A percentile compares a stretch with the other conserved stretches of the same genome.
These are phyloP conservation scores for Pythium pyrilobum DNA, from an alignment of 352 stramenopile species.

Conservation along the genomic window DNA sequence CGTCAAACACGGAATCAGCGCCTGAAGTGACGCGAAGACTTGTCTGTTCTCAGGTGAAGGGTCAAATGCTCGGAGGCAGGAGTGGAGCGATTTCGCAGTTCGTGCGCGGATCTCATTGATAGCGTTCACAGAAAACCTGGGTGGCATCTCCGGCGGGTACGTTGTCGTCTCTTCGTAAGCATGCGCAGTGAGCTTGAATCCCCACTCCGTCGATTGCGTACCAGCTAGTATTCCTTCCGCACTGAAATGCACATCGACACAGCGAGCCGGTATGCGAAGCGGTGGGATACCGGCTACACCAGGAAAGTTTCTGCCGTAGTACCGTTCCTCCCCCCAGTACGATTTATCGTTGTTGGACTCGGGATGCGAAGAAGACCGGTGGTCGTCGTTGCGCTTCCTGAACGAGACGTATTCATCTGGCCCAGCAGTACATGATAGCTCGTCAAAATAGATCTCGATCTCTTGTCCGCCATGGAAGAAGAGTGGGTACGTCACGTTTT, in stretches of 20 bases:
- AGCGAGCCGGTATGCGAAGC: slow-evolving; percentile 55
- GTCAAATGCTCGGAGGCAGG: neutral
- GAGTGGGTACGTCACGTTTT: slow-evolving; percentile 58
- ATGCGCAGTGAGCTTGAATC: slow-evolving; percentile 74
- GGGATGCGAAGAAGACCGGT: slow-evolving; percentile 5
- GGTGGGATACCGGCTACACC: slow-evolving; percentile 46
- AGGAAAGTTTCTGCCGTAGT: slow-evolving; percentile 67
- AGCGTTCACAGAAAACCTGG: slow-evolving; percentile 29
- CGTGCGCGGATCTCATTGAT: slow-evolving; percentile 53
- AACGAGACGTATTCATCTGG: slow-evolving; percentile 85
- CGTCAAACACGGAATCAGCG: slow-evolving; percentile 23
- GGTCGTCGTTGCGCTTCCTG: slow-evolving; percentile 31
- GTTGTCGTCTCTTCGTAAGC: slow-evolving; percentile 48
- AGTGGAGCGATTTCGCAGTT: slow-evolving; percentile 45
- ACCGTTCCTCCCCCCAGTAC: slow-evolving; percentile 72
- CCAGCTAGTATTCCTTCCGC: slow-evolving; percentile 46
- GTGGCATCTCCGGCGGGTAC: slow-evolving; percentile 51
- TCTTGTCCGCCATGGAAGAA: slow-evolving; percentile 58
- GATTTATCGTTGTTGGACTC: slow-evolving; percentile 19
- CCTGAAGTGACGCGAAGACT: neutral
- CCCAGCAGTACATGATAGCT: slow-evolving; percentile 54
- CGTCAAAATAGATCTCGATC: slow-evolving; percentile 83
- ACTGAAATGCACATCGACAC: slow-evolving; percentile 71
- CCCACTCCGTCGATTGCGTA: slow-evolving; percentile 46
- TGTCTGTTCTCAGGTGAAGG: neutral